These are phyloP conservation scores for Diaporthe helianthi DNA, from an alignment of 2,329 filamentous ascomycete species.

Conservation along the genomic window DNA sequence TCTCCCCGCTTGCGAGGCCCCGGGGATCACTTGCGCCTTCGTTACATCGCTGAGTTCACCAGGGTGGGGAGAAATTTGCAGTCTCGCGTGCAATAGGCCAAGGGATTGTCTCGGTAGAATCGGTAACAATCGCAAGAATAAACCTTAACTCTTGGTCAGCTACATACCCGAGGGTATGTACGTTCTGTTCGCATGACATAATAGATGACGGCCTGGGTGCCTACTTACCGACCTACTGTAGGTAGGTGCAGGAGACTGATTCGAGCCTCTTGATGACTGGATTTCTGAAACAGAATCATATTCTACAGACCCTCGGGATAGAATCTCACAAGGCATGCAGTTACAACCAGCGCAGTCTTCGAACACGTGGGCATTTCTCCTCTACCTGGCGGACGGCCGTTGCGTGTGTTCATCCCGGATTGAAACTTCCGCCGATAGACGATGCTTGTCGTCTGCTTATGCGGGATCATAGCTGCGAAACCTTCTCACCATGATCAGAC, in stretches of 20 bases:
- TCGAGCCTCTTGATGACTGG: neutral
- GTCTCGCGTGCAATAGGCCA: neutral
- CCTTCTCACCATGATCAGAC: neutral
- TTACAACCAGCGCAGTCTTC: neutral
- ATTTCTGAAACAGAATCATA: neutral
- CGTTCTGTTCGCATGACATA: constrained; percentile 9
- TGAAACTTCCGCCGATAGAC: neutral
- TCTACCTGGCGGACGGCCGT: no score
- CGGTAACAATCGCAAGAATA: neutral
- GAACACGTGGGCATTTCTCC: neutral
- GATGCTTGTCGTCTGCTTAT: neutral
- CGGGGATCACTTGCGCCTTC: neutral
- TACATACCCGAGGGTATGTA: no score
- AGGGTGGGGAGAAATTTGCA: no score
- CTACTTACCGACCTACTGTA: no score
- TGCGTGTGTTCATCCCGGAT: neutral
- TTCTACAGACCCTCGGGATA: neutral
- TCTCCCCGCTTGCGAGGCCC: neutral
- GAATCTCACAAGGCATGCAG: neutral
- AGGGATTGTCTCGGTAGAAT: neutral
- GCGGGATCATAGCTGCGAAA: neutral
- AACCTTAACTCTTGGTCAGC: constrained; percentile 4
- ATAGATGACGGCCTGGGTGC: neutral
- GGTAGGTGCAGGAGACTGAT: neutral
- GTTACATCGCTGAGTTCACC: neutral